phyloP scores from a whole-genome alignment of 306 rosid species.

The Mimosa bimucronata region DNA sequence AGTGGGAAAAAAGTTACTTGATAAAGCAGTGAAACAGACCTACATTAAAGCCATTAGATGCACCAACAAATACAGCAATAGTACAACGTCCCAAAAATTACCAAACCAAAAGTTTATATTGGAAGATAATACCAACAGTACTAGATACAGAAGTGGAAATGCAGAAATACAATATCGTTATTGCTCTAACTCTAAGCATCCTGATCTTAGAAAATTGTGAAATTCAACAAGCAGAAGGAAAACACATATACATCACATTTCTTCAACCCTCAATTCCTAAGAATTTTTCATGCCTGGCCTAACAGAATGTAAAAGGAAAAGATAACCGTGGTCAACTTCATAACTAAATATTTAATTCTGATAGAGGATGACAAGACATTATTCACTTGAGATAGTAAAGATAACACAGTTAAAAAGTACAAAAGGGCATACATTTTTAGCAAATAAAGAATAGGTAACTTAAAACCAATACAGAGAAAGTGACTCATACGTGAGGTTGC shows the following conservation, averaged over 20 bases:
- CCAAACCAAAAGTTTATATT: too few species aligned
- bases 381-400: conserved; percentile 11
- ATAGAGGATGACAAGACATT: conserved; percentile 17
- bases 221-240: conserved; percentile 24
- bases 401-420: conserved; percentile 25
- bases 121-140: conserved; percentile 22
- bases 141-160: not conserved
- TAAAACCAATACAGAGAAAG: conserved; percentile 23
- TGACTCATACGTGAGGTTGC: conserved; percentile 81
- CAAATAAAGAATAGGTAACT: conserved; percentile 3
- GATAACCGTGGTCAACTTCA: conserved; percentile 15
- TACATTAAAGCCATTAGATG: conserved; percentile 25
- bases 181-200: conserved; percentile 24
- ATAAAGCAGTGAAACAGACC: conserved; percentile 32
- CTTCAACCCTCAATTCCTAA: conserved; percentile 25
- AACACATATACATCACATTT: conserved; percentile 19
- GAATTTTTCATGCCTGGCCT: conserved; percentile 29
- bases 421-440: not conserved
- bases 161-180: conserved; percentile 22
- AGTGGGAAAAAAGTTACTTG: conserved; percentile 19
- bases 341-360: conserved; percentile 1
- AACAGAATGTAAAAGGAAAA: conserved; percentile 10
- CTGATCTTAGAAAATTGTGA: conserved; percentile 7
- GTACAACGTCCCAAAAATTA: conserved; percentile 24
- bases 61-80: conserved; percentile 27